A percentile compares a stretch with the other conserved stretches of the same genome.
phyloP scores from a whole-genome alignment of 805 yeast genomes.

The Priceomyces castillae region DNA sequence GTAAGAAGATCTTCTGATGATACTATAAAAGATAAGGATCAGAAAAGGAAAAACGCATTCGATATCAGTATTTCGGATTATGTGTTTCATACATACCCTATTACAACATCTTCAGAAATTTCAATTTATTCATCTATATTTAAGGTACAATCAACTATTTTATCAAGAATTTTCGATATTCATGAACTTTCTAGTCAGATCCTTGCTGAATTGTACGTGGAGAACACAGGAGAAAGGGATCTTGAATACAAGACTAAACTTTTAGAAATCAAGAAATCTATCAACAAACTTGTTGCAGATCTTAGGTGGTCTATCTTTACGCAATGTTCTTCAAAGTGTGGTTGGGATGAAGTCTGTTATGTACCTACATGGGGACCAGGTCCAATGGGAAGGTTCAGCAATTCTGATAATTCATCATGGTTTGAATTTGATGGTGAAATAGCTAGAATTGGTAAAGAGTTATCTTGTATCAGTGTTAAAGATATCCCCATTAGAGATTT shows the following conservation, averaged over 20 bases:
- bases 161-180: constrained; percentile 33
- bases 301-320: constrained; percentile 41
- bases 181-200: constrained; percentile 29
- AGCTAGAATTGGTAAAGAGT: constrained; percentile 7
- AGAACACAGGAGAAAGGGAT: constrained; percentile 16
- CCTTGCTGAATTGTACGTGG: constrained; percentile 16
- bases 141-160: constrained; percentile 37
- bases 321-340: constrained; percentile 41
- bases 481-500: too few relatives aligned
- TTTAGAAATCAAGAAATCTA: neutral
- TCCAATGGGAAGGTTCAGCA: constrained; percentile 6
- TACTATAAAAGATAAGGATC: constrained; percentile 9
- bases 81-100: constrained; percentile 38
- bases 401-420: constrained; percentile 1
- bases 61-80: constrained; percentile 45
- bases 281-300: neutral
- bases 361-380: constrained; percentile 61
- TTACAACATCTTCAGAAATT: constrained; percentile 41
- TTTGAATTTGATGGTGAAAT: constrained; percentile 11
- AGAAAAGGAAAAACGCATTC: constrained; percentile 22
- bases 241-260: constrained; percentile 6
- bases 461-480: constrained; percentile 8
- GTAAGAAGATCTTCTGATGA: constrained; percentile 42
- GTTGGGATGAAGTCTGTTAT: constrained; percentile 49
- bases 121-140: constrained; percentile 50